Base-by-base conservation (phyloP, 768 basidiomycete species). In the Porpolomopsis calyptriformis region DNA sequence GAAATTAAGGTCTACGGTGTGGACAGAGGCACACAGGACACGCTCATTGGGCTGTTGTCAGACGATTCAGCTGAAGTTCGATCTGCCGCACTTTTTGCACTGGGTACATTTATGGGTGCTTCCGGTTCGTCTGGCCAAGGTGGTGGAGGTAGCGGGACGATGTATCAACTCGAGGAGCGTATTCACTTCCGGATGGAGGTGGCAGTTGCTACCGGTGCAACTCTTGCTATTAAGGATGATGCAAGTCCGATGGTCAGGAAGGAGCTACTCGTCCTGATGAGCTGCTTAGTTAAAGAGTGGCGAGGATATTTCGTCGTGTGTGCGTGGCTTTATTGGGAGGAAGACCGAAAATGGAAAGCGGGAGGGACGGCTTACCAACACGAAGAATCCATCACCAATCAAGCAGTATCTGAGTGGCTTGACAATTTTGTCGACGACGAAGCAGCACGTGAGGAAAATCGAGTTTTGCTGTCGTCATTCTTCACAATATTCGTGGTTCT, bases 241-340 rank as follows among this genome's bases (percentile, higher is more conserved):
- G 96, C 90, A 1, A 90, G 87, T 48, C 94, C 96, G 0, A 88
- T 96, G 82, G 94, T 93, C 9, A 72, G 94, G 48, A 96, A 96
- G 64, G 96, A 98, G 60, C 70, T 97, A 18, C 70, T 97, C 26
- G 77, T 97, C 31, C 73, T 98, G 31, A 80, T 98, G 46, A 92
- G 89, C 57, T 90, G 87, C 55, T 69, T 98, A 18, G 92, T 93
- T 29, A 86, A 91, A 61, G 94, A 98, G 61, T 97, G 93, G 89
- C 70, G 91, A 46, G 96, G 94, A 5, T 88, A 88, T 68, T 91
- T 98, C 55, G 88, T 94, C 40, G 80, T 92, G 31, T 96, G 94
- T 51, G 92, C 94, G 1, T 98, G 94, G 93, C 67, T 90, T 7
- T 93, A 96, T 59, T 88, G 88, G 80, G 92, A 96, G 58, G 88